Conservation (phyloP, 371 early-diverging fungal genomes). For the Funneliformis caledonium region DNA sequence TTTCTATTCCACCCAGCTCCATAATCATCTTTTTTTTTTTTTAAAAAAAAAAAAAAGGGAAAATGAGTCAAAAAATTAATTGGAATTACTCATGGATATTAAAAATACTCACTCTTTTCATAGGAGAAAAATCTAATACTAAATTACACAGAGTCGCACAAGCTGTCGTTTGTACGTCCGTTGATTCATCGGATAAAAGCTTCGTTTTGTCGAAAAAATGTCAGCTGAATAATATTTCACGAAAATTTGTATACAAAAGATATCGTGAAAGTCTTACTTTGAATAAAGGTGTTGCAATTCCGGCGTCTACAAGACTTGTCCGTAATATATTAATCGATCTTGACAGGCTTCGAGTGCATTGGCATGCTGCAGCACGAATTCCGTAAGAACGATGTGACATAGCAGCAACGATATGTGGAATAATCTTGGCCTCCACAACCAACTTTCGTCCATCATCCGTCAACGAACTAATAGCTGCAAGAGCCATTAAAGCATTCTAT, state of each 20-base stretch:
- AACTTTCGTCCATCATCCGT: conserved; percentile 84
- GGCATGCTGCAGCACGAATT: conserved; percentile 81
- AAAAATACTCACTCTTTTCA: conserved; percentile 65
- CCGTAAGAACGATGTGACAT: conserved; percentile 63
- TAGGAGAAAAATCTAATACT: conserved; percentile 86
- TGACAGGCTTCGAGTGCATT: conserved; percentile 77
- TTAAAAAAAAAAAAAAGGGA: too few species aligned
- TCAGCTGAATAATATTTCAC: neutral
- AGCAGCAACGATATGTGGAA: conserved; percentile 76
- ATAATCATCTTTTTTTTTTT: conserved; percentile 57
- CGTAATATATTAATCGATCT: conserved; percentile 81
- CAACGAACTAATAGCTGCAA: conserved; percentile 76
- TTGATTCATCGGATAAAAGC: conserved; percentile 70
- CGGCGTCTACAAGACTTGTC: conserved; percentile 84
- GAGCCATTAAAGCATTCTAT: conserved; percentile 73
- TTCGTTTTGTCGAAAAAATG: conserved; percentile 36
- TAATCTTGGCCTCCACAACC: conserved; percentile 78
- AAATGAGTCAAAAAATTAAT: neutral
- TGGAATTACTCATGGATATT: neutral
- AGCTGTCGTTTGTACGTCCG: conserved; percentile 74
- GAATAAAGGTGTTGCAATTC: conserved; percentile 73
- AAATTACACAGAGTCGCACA: conserved; percentile 87
- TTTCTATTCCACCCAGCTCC: conserved; percentile 77
- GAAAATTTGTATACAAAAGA: conserved; percentile 17
- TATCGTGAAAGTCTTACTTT: conserved; percentile 51